Evolutionary conservation across 2,329 filamentous ascomycete genomes (phyloP).

Genomic region (Colletotrichum sojae): DNA sequence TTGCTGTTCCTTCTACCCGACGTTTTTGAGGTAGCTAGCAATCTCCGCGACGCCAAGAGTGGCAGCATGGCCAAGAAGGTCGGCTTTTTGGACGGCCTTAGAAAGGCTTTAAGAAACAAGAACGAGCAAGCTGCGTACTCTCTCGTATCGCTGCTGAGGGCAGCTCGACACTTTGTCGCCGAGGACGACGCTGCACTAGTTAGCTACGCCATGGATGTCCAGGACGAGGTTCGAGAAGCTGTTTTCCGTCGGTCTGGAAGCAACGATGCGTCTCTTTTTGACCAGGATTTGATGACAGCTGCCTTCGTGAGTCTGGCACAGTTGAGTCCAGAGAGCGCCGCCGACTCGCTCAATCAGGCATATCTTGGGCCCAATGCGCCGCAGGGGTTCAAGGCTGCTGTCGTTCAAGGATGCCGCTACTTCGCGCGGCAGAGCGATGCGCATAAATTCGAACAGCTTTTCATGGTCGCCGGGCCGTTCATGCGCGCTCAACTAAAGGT

Average conservation of each 20-base stretch:
- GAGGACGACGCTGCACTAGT: constrained; percentile 75
- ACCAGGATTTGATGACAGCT: constrained; percentile 76
- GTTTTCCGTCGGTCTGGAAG: constrained; percentile 70
- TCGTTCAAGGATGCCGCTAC: constrained; percentile 74
- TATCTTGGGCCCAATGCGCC: constrained; percentile 72
- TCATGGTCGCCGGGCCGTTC: constrained; percentile 68
- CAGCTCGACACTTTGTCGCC: constrained; percentile 73
- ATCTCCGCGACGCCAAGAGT: constrained; percentile 75
- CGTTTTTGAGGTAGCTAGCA: constrained; percentile 79
- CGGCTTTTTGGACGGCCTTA: constrained; percentile 73
- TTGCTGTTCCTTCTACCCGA: constrained; percentile 76
- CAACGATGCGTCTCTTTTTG: constrained; percentile 66
- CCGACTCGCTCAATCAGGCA: constrained; percentile 68
- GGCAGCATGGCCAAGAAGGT: constrained; percentile 76
- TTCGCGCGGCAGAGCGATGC: constrained; percentile 69
- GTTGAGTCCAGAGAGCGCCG: constrained; percentile 71
- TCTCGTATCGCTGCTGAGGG: constrained; percentile 73
- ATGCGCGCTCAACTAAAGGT: constrained; percentile 72
- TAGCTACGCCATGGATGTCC: constrained; percentile 78
- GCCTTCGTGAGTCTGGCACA: constrained; percentile 76
- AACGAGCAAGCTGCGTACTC: constrained; percentile 79
- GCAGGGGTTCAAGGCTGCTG: constrained; percentile 72
- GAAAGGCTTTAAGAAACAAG: constrained; percentile 74
- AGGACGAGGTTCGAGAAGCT: constrained; percentile 77
- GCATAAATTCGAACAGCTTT: constrained; percentile 67